Evolutionary conservation across 2,329 filamentous ascomycete species (phyloP).

Genomic region (Penicillium polonicum): DNA sequence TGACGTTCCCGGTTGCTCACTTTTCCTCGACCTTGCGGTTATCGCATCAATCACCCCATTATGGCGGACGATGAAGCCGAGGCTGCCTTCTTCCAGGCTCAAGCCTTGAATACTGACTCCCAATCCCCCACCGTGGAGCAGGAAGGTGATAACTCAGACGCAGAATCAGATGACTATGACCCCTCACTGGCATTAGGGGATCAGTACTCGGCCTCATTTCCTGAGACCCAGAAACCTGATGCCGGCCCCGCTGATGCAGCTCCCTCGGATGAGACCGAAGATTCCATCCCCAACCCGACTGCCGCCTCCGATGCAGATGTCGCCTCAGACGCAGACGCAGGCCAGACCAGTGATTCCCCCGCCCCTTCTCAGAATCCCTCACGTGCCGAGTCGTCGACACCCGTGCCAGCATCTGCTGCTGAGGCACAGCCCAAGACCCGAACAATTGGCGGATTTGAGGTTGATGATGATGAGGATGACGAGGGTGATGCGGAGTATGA

Average conservation of each 20-base stretch:
- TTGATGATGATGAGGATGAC: conserved; percentile 62
- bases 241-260: conserved; percentile 26
- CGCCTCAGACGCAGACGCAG: conserved; percentile 27
- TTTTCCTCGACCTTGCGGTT: neutral
- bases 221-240: conserved; percentile 34
- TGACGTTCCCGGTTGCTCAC: conserved; percentile 1
- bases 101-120: conserved; percentile 45
- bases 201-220: conserved; percentile 37
- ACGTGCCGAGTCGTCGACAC: conserved; percentile 37
- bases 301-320: conserved; percentile 29
- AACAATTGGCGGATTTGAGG: conserved; percentile 61
- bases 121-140: conserved; percentile 50
- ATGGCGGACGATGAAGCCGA: conserved; percentile 57
- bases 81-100: conserved; percentile 53
- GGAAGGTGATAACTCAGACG: conserved; percentile 54
- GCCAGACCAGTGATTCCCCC: conserved; percentile 28
- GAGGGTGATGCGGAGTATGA: conserved; percentile 52
- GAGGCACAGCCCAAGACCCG: conserved; percentile 46
- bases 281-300: conserved; percentile 24
- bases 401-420: conserved; percentile 33
- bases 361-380: conserved; percentile 35
- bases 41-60: conserved; percentile 14
- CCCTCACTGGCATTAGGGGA: conserved; percentile 50
- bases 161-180: conserved; percentile 57
- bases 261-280: conserved; percentile 24